These are phyloP conservation scores for Rhynchospora breviuscula DNA, from an alignment of 176 grass and related monocot genomes.

Conservation along the genomic window DNA sequence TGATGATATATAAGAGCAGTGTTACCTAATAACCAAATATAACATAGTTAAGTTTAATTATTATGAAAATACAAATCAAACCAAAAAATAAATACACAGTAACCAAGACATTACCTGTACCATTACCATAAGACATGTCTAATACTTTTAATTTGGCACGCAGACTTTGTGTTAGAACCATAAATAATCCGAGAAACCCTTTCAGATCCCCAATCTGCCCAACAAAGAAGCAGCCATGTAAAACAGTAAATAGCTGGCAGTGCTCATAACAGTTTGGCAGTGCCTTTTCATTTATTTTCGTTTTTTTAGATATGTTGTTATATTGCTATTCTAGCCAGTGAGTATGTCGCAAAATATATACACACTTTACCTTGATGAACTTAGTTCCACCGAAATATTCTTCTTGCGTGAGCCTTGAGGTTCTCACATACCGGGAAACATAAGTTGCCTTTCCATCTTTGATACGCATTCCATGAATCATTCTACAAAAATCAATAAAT, in stretches of 20 bases:
- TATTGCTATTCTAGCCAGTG: background rate
- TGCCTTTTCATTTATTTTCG: background rate
- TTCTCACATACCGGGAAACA: constrained; percentile 90
- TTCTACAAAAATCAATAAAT: constrained; percentile 41
- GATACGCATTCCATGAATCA: constrained; percentile 90
- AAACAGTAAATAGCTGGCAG: background rate
- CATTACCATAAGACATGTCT: constrained; percentile 74
- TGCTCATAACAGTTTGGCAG: background rate
- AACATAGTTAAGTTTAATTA: background rate
- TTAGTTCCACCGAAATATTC: constrained; percentile 80
- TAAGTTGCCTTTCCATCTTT: constrained; percentile 97
- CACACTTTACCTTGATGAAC: constrained; percentile 88
- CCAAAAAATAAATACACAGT: background rate
- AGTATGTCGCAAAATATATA: constrained; percentile 58
- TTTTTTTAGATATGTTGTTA: background rate
- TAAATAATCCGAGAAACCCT: constrained; percentile 90
- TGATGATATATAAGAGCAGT: constrained; percentile 93
- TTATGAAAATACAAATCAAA: background rate
- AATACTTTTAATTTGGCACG: constrained; percentile 69
- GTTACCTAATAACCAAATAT: constrained; percentile 49
- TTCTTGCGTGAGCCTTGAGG: constrained; percentile 89
- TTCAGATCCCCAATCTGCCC: constrained; percentile 84
- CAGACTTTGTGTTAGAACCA: constrained; percentile 79
- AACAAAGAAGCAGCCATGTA: constrained; percentile 13
- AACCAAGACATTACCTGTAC: constrained; percentile 57